Evolutionary conservation across 352 stramenopile species (phyloP).

Genomic region (Phytopythium cucurbitacearum): DNA sequence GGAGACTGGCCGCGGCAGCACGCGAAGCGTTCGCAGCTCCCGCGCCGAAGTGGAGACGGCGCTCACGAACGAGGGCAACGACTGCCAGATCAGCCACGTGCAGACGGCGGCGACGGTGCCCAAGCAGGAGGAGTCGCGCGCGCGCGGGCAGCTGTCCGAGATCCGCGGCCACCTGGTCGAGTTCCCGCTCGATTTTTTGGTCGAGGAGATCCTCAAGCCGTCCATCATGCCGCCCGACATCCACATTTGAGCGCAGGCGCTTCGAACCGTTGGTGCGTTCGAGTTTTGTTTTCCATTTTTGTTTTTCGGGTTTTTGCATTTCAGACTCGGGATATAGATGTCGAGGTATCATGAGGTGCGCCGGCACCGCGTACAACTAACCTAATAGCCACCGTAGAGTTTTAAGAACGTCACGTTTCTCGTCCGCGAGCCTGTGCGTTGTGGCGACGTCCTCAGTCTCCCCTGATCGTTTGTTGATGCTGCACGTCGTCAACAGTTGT

Average conservation of each 20-base stretch:
- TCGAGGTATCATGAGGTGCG: too few species aligned
- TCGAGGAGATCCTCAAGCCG: constrained; percentile 81
- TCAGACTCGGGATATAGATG: too few species aligned
- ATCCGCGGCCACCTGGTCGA: constrained; percentile 84
- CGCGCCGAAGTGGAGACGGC: constrained; percentile 23
- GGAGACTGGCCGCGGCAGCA: constrained; percentile 47
- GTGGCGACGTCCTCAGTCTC: too few species aligned
- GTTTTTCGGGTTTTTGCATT: too few species aligned
- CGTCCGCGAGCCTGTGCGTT: too few species aligned
- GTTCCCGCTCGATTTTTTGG: constrained; percentile 82
- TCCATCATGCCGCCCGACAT: constrained; percentile 79
- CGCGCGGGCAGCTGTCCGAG: constrained; percentile 67
- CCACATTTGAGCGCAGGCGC: constrained; percentile 65
- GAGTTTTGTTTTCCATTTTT: too few species aligned
- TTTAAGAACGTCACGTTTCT: too few species aligned
- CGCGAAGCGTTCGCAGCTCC: constrained; percentile 24
- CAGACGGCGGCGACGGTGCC: constrained; percentile 79
- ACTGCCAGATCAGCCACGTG: constrained; percentile 81
- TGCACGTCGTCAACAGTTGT: too few species aligned
- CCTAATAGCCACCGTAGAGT: too few species aligned
- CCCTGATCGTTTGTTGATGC: too few species aligned
- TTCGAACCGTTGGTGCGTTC: neutral
- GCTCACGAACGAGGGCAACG: constrained; percentile 46
- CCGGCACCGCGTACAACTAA: too few species aligned
- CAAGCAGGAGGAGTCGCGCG: constrained; percentile 69